These are phyloP conservation scores for Backusella tuberculispora DNA, from an alignment of 192 early-diverging fungal species.

Conservation along the genomic window DNA sequence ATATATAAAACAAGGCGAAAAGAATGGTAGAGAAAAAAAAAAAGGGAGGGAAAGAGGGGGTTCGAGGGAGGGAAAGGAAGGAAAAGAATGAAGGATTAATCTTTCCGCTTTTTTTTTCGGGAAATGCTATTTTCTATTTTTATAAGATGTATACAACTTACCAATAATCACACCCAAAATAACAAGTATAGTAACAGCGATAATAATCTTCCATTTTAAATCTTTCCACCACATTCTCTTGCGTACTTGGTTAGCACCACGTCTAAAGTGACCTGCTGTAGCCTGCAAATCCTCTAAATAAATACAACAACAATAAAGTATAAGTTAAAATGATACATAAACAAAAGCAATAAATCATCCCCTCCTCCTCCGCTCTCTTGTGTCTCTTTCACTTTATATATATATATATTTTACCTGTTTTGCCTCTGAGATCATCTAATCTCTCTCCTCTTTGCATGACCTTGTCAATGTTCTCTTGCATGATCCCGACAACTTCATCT, in stretches of 20 bases:
- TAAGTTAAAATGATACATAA: background rate
- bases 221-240: slow-evolving; percentile 88
- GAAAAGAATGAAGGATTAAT: slow-evolving; percentile 73
- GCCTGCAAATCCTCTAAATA: slow-evolving; percentile 41
- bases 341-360: background rate
- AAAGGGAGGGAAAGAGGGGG: slow-evolving; percentile 68
- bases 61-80: slow-evolving; percentile 49
- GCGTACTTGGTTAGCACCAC: slow-evolving; percentile 45
- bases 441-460: slow-evolving; percentile 88
- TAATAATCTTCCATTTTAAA: slow-evolving; percentile 94
- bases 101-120: slow-evolving; percentile 37
- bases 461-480: slow-evolving; percentile 92
- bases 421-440: slow-evolving; percentile 78
- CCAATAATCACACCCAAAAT: slow-evolving; percentile 86
- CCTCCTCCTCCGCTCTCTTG: background rate
- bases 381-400: background rate
- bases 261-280: slow-evolving; percentile 41
- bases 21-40: slow-evolving; percentile 37
- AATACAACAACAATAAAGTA: background rate
- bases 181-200: slow-evolving; percentile 74
- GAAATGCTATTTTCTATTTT: background rate
- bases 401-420: slow-evolving; percentile 64
- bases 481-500: slow-evolving; percentile 90
- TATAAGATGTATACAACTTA: slow-evolving; percentile 33
- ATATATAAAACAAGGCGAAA: background rate